Conservation (phyloP, 2,329 filamentous ascomycete species). For the Diaporthe nobilis region DNA sequence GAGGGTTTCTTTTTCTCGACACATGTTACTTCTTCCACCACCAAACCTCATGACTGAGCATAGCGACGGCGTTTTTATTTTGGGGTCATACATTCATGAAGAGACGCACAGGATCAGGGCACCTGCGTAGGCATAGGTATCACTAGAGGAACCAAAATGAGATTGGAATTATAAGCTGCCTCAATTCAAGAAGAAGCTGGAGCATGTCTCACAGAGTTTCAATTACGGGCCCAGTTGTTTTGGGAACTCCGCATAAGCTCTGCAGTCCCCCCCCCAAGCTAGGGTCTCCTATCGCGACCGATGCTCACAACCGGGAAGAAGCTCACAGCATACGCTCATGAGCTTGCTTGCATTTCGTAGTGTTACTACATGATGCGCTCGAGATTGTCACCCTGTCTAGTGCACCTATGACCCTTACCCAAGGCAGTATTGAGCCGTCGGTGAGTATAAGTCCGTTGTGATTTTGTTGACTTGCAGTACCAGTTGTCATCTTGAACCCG, state of each 20-base stretch:
- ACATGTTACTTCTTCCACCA: background rate
- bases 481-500: background rate
- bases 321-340: no score
- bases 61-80: conserved; percentile 41
- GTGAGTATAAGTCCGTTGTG: background rate
- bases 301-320: background rate
- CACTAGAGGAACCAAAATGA: background rate
- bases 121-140: background rate
- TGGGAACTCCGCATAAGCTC: no score
- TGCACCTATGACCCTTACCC: background rate
- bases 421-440: background rate
- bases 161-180: background rate
- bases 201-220: background rate
- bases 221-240: background rate
- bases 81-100: background rate
- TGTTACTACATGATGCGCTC: background rate
- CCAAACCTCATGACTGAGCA: conserved; percentile 24
- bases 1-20: conserved; percentile 27
- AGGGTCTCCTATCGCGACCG: background rate
- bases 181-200: background rate
- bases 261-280: background rate
- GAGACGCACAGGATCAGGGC: background rate
- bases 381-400: background rate
- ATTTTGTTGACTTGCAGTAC: background rate
- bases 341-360: background rate